Evolutionary conservation across 371 early-diverging fungal species (phyloP).

Genomic region (Apophysomyces sp.): DNA sequence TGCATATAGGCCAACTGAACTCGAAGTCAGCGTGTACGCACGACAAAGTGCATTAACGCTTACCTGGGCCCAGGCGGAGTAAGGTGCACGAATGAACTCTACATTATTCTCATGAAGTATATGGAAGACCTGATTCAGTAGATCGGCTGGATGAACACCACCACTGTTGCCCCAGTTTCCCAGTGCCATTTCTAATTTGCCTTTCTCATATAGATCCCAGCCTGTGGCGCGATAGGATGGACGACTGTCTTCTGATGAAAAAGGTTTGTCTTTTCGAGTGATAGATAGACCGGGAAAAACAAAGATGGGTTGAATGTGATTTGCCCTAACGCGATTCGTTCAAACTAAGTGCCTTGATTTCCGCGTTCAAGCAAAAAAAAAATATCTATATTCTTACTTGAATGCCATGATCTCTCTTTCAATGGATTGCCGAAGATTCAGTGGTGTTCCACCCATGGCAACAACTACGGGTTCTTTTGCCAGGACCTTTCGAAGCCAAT

Average conservation of each 20-base stretch:
- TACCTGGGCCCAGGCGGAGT: constrained; percentile 81
- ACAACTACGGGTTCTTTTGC: constrained; percentile 57
- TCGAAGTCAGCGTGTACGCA: background rate
- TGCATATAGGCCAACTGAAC: constrained; percentile 72
- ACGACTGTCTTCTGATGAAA: constrained; percentile 64
- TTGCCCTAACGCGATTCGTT: constrained; percentile 28
- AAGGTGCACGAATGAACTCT: constrained; percentile 83
- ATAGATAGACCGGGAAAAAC: constrained; percentile 77
- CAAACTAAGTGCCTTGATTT: background rate
- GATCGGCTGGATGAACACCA: constrained; percentile 60
- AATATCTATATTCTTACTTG: too few species aligned
- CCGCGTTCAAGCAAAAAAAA: background rate
- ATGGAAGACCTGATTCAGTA: constrained; percentile 69
- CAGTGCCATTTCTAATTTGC: constrained; percentile 61
- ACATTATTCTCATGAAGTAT: constrained; percentile 63
- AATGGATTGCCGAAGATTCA: constrained; percentile 57
- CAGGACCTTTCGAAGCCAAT: constrained; percentile 71
- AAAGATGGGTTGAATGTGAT: constrained; percentile 72
- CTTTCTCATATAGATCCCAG: constrained; percentile 74
- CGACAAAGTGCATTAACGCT: background rate
- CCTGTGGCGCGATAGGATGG: constrained; percentile 62
- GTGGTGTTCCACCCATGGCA: constrained; percentile 78
- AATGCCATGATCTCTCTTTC: constrained; percentile 65
- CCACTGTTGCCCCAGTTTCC: constrained; percentile 58
- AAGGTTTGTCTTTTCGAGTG: constrained; percentile 73